Percentiles rank a stretch among this genome's conserved stretches.
Evolutionary conservation across 179 eudicot genomes (phyloP).

Genomic region (Spinacia oleracea): DNA sequence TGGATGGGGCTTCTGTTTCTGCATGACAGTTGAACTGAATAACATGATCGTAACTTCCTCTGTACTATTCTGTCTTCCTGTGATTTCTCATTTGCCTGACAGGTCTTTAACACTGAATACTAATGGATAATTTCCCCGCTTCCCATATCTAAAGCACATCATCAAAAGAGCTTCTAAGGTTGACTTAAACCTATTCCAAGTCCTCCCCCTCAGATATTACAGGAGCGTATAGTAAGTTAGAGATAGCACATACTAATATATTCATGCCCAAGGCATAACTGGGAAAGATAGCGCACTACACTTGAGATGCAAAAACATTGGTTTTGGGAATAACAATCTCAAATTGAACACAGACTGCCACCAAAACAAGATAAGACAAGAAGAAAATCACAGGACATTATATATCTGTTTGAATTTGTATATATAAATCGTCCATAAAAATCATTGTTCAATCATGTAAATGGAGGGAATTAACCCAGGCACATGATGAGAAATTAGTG

Average conservation of each 20-base stretch:
- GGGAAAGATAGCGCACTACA: not conserved
- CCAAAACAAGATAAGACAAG: not conserved
- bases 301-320: not conserved
- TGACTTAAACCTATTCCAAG: not conserved
- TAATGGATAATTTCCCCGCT: not conserved
- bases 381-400: not conserved
- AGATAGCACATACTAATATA: not conserved
- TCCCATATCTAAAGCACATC: not conserved
- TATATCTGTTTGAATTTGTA: not conserved
- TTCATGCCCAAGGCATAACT: not conserved
- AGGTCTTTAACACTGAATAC: not conserved
- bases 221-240: not conserved
- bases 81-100: too few species aligned
- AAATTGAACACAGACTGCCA: not conserved
- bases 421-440: not conserved
- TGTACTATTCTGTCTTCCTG: not conserved
- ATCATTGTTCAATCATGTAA: not conserved
- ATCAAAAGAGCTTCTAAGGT: not conserved
- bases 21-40: not conserved
- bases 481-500: not conserved
- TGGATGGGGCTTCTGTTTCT: not conserved
- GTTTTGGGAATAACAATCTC: not conserved
- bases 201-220: not conserved
- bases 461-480: not conserved
- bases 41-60: not conserved